Percentiles rank a stretch among this genome's conserved stretches.
phyloP scores from a whole-genome alignment of 2,329 filamentous ascomycete species.

The Ophiostoma tasmaniense region DNA sequence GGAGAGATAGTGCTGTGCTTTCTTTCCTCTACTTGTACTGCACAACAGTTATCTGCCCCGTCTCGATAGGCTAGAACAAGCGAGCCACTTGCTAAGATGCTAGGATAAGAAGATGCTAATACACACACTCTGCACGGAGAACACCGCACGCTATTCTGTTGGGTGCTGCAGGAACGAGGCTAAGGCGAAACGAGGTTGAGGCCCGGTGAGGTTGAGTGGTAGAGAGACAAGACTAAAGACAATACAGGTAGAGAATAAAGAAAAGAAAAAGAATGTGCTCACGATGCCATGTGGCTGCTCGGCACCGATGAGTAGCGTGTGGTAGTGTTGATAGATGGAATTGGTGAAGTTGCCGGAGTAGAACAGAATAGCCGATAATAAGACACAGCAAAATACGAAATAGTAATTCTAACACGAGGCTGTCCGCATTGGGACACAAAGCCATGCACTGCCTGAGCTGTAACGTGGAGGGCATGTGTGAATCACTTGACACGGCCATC shows the following conservation, averaged over 20 bases:
- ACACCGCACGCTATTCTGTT: background rate
- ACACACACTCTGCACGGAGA: background rate
- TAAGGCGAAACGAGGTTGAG: background rate
- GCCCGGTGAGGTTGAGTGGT: background rate
- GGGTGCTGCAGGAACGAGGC: background rate
- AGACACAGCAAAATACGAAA: too few relatives aligned
- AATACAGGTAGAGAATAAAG: too few relatives aligned
- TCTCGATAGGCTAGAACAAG: background rate
- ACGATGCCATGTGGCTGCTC: background rate
- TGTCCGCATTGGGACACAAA: background rate
- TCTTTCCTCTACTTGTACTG: too few relatives aligned
- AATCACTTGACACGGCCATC: background rate
- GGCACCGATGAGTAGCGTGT: background rate
- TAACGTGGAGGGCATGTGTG: background rate
- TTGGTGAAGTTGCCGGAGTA: background rate
- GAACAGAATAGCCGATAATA: too few relatives aligned
- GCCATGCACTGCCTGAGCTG: background rate
- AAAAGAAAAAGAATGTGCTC: background rate
- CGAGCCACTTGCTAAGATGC: background rate
- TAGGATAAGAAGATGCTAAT: too few relatives aligned
- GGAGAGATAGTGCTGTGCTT: background rate
- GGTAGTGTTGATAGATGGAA: background rate
- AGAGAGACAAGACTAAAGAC: background rate
- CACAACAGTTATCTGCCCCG: background rate
- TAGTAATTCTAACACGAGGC: too few relatives aligned